Base-by-base conservation (phyloP, 805 yeast genomes). In the Candida argentea region DNA sequence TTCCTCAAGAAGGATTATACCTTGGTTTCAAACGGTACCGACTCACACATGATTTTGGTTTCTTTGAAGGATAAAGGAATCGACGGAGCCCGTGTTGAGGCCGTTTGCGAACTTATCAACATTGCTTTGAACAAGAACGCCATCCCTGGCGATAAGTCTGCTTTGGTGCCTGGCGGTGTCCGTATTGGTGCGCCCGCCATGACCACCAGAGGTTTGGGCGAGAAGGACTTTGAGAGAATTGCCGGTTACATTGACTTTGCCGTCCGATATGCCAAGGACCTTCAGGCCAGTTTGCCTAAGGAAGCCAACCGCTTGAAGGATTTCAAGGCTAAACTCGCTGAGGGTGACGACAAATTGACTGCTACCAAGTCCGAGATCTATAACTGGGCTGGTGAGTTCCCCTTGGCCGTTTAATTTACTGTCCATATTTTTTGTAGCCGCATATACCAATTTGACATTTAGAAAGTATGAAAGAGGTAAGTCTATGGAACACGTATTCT, bases 181-280 rank as follows among this genome's bases (percentile, higher is more conserved):
- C 81, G 98, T 67, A 80, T 89, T 36, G 98, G 98, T 46, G 83
- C 97, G 11, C 98, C 98, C 34, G 97, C 97, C 26, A 89, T 89
- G 97, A 80, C 96, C 32, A 85, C 96, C 29, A 78, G 98, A 65
- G 96, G 95, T 26, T 79, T 89, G 50, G 73, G 73, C 29, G 70
- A 67, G 36, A 69, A 61, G 32, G 97, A 89, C 46, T 89, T 89
- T 50, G 75, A 66, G 37, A 69, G 70, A 51, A 91, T 89, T 32
- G 89, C 87, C 24, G 70, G 65, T 30, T 85, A 70, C 64, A 82
- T 89, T 47, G 82, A 81, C 50, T 58, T 63, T 41, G 94, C 95
- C 20, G 86, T 83, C 34, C 67, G 70, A 44, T 74, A 75, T 51
- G 86, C 96, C 34, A 70, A 70, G 55, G 67, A 71, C 40, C 67